Conservation (phyloP, 441 rosid species). For the Mallotus japonicus region DNA sequence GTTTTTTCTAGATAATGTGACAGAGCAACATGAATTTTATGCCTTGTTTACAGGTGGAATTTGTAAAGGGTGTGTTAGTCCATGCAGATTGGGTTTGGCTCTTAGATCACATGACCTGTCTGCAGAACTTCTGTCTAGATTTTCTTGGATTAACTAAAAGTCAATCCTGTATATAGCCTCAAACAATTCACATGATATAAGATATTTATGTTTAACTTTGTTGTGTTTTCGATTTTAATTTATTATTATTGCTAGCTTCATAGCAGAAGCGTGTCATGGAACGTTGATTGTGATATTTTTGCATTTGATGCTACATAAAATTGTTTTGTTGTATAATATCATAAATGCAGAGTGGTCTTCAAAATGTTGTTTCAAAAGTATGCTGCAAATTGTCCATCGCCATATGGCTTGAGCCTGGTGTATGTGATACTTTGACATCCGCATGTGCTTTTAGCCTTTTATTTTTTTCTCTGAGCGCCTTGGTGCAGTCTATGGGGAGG, state of each 20-base stretch:
- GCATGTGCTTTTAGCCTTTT: background rate
- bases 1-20: no score
- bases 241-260: background rate
- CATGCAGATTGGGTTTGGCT: background rate
- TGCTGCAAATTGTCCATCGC: no score
- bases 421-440: no score
- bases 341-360: background rate
- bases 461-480: background rate
- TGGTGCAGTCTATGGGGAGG: background rate
- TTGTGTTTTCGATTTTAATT: no score
- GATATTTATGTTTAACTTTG: no score
- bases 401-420: no score
- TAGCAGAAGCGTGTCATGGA: no score
- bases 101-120: background rate
- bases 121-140: background rate
- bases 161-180: background rate
- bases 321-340: background rate
- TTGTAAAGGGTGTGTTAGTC: no score
- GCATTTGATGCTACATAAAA: background rate
- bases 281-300: background rate
- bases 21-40: no score
- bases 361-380: no score
- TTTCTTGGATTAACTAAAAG: no score
- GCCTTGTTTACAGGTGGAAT: no score
- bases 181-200: background rate